Evolutionary conservation across 2,329 filamentous ascomycete species (phyloP), one percentile per base, ranked within the genome.

Genomic region (Exophiala aquamarina): DNA sequence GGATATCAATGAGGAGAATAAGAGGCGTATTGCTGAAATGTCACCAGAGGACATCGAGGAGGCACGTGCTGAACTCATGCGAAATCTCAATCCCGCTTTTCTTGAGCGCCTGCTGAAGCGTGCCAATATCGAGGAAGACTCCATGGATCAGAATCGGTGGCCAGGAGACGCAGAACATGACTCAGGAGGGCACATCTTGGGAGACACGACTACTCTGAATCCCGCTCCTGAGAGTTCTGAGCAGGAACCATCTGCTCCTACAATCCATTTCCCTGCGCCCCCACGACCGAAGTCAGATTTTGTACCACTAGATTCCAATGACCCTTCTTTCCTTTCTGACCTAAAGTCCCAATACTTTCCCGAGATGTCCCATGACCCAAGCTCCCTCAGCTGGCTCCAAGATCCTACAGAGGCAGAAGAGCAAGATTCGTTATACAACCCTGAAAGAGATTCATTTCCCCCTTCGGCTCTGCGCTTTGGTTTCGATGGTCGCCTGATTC

Each of bases 331-430:
- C 71, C 83, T 97, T 48, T 70, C 81, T 37, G 85, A 88, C 47
- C 81, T 98, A 4, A 91, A 95, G 74, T 72, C 83, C 17, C 95
- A 96, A 67, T 98, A 95, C 77, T 98, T 96, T 69, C 91, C 93
- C 10, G 81, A 83, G 53, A 83, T 95, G 1, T 83, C 91, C 2
- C 82, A 90, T 44, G 89, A 96, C 66, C 90, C 91, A 0, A 83
- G 84, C 49, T 86, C 88, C 43, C 81, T 96, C 3, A 87, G 89
- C 15, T 98, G 92, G 92, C 93, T 97, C 80, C 83, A 84, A 41
- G 84, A 86, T 11, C 83, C 83, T 5, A 82, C 83, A 34, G 66
- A 78, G 51, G 64, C 65, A 33, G 82, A 83, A 17, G 84, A 87
- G 61, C 77, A 75, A 55, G 79, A 40, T 11, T 89, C 86, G 2